Base-by-base conservation (phyloP, 345 rosid species). In the Lepidium africanum region DNA sequence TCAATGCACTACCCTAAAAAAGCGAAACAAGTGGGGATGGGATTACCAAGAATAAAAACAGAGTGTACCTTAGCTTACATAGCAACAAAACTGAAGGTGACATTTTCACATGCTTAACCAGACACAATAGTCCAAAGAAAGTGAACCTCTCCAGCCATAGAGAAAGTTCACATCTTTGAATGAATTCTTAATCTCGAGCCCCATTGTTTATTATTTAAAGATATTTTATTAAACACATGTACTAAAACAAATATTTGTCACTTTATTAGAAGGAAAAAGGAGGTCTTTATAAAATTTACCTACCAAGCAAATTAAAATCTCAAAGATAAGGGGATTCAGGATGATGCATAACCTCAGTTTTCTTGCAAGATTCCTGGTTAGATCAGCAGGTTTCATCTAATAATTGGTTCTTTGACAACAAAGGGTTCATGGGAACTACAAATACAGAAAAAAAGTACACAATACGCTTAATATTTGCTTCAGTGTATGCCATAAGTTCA, bases 31-130 rank as follows among this genome's bases (percentile, higher is more conserved):
- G n/a, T n/a, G n/a, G n/a, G n/a, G n/a, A n/a, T n/a, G n/a, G n/a
- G n/a, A n/a, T n/a, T n/a, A n/a, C n/a, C n/a, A n/a, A n/a, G n/a
- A n/a, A n/a, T n/a, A n/a, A n/a, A n/a, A n/a, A n/a, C n/a, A n/a
- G n/a, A n/a, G n/a, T n/a, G n/a, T n/a, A n/a, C n/a, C n/a, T n/a
- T n/a, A 52, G 78, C 88, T 82, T 70, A 94, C 99, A 94, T 91
- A 53, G 90, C 88, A 71, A 85, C 60, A 64, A 91, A 91, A 81
- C 74, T 79, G 71, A 86, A 91, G 78, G 99, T 88, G 80, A 83
- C 80, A 78, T 87, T 89, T 64, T 91, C 93, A 63, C 99, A 94
- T 78, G 14, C 99, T 97, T 83, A 86, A 86, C 99, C 97, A 94
- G 42, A 79, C 84, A 76, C 96, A 94, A 45, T 82, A 89, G 76